Evolutionary conservation across 176 grass and related monocot species (phyloP), one percentile per base, ranked within the genome.

Genomic region (Aegilops bicornis): DNA sequence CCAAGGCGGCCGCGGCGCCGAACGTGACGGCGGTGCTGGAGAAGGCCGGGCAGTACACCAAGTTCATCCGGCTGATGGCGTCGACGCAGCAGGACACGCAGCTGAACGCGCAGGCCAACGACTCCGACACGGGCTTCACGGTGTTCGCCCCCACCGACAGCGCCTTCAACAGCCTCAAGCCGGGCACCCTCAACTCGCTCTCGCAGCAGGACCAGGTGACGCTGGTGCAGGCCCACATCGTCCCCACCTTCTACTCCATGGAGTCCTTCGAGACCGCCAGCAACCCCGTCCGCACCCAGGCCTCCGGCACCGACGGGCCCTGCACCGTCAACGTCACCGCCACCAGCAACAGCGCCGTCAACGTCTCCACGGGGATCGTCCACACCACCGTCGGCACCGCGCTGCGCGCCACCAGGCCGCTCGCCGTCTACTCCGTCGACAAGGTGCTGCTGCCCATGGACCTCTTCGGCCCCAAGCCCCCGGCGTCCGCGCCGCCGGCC

Each of bases 281-380:
- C 90, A 98, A 96, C 93, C 97, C 97, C 2, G 79, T 98, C 1
- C 83, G 90, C 39, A 98, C 97, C 33, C 93, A 98, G 82, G 97
- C 94, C 20, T 96, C 97, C 9, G 92, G 92, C 22, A 65, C 64
- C 81, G 71, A 86, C 25, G 97, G 97, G 23, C 89, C 93, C 3
- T 92, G 88, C 88, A 85, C 88, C 59, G 10, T 98, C 77, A 96
- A 98, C 86, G 84, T 98, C 78, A 98, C 94, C 11, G 92, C 88
- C 70, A 76, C 82, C 23, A 83, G 69, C 81, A 90, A 31, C 77
- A 63, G 2, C 61, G 65, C 89, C 81, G 95, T 92, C 3, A 98
- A 98, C 79, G 71, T 98, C 25, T 98, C 95, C 83, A 98, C 95
- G 10, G 93, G 95, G 1, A 10, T 98, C 42, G 87, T 92, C 30